Base-by-base conservation (phyloP, 2,329 filamentous ascomycete genomes). In the Fusarium mexicanum region DNA sequence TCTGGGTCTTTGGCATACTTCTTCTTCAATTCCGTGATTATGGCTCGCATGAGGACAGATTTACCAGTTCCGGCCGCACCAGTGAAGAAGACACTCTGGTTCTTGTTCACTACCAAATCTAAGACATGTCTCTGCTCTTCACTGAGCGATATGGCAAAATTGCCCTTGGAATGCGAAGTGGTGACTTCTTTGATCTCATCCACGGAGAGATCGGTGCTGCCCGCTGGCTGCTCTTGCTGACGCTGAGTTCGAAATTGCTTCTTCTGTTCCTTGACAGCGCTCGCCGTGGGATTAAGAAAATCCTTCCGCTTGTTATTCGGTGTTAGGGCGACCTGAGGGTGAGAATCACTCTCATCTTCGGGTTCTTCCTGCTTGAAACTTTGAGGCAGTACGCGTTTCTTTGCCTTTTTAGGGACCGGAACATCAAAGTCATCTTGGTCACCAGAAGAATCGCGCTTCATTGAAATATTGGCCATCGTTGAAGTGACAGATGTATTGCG, bases 31-130 rank as follows among this genome's bases (percentile, higher is more conserved):
- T 93, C 91, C 10, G 89, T 85, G 76, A 99, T 98, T 69, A 98
- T 98, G 74, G 97, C 91, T 73, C 95, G 90, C 88, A 99, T 94
- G 65, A 99, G 84, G 8, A 99, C 96, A 3, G 96, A 99, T 86
- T 99, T 99, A 82, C 96, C 96, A 9, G 96, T 98, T 87, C 93
- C 95, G 66, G 96, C 96, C 67, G 96, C 97, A 77, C 96, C 96
- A 2, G 96, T 99, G 82, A 99, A 99, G 85, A 99, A 99, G 6
- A 98, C 95, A 77, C 96, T 98, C 81, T 95, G 92, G 67, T 89
- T 89, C 72, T 93, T 86, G 29, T 96, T 89, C 13, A 94, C 89
- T 16, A 99, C 96, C 26, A 98, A 86, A 51, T 94, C 91, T 65
- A 97, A 86, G 17, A 99, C 94, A 67, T 93, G 91, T 68, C 90